Conservation (phyloP, 2,329 filamentous ascomycete species). For the Talaromyces rugulosus region DNA sequence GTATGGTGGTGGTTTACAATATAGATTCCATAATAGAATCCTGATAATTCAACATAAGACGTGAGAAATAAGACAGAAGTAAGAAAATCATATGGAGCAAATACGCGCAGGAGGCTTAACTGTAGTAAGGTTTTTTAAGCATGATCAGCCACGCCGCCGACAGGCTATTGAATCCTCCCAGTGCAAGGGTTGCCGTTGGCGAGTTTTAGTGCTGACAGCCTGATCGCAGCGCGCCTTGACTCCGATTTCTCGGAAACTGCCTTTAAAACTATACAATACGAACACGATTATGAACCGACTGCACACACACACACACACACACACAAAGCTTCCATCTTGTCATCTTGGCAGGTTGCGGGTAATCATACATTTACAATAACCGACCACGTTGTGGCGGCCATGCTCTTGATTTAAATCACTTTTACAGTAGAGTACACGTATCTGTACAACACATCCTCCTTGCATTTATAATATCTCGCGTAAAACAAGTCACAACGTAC, state of each 20-base stretch:
- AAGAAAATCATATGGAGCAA: neutral
- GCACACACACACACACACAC: neutral
- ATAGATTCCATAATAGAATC: no score
- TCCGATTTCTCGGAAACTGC: neutral
- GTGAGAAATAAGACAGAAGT: no score
- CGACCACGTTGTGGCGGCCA: neutral
- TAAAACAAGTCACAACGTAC: neutral
- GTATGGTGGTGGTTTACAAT: no score
- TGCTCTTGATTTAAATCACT: neutral
- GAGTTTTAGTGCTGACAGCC: neutral
- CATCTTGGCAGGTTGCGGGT: neutral
- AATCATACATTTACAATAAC: neutral
- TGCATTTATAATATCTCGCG: neutral
- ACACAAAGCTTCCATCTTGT: neutral
- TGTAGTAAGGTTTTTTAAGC: conserved; percentile 3
- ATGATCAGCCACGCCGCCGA: conserved; percentile 1
- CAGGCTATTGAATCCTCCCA: neutral
- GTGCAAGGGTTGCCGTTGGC: neutral
- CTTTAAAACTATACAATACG: neutral
- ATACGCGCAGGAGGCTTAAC: neutral
- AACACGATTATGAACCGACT: neutral
- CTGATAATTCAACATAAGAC: no score
- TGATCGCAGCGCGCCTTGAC: neutral
- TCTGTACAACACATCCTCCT: neutral
- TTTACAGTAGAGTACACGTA: neutral